Conservation (phyloP, 106 monocot species). For the Allium cepa region DNA sequence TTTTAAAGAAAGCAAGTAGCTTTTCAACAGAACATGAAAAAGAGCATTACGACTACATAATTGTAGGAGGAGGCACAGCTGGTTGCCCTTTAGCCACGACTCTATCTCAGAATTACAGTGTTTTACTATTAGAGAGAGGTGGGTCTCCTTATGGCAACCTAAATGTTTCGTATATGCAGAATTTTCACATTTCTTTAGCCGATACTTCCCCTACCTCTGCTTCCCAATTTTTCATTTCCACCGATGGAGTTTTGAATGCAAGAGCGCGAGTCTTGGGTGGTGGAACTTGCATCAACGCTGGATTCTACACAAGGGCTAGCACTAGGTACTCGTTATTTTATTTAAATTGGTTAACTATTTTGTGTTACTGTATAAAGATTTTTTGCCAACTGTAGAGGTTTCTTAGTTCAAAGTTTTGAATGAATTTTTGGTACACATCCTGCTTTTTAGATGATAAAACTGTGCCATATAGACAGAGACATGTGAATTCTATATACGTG, state of each 20-base stretch:
- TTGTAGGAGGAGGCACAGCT: conserved; percentile 67
- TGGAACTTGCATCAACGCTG: conserved; percentile 67
- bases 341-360: no score
- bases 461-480: no score
- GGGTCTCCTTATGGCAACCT: conserved; percentile 65
- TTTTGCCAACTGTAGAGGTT: no score
- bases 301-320: conserved; percentile 71
- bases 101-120: conserved; percentile 49
- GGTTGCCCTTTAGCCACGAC: conserved; percentile 76
- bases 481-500: no score
- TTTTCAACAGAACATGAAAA: conserved; percentile 14
- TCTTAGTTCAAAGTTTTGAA: no score
- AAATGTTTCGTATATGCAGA: conserved; percentile 46
- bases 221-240: conserved; percentile 59
- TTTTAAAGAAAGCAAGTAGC: conserved; percentile 39
- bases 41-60: conserved; percentile 45
- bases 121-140: conserved; percentile 57
- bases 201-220: conserved; percentile 46
- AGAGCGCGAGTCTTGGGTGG: conserved; percentile 68
- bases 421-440: no score
- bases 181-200: conserved; percentile 50
- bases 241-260: conserved; percentile 71
- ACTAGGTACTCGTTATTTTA: conserved; percentile 19
- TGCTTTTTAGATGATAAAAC: no score
- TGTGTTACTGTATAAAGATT: no score